Evolutionary conservation across 805 yeast species (phyloP), one percentile per base, ranked within the genome.

Genomic region (Cyberlindnera maritima): DNA sequence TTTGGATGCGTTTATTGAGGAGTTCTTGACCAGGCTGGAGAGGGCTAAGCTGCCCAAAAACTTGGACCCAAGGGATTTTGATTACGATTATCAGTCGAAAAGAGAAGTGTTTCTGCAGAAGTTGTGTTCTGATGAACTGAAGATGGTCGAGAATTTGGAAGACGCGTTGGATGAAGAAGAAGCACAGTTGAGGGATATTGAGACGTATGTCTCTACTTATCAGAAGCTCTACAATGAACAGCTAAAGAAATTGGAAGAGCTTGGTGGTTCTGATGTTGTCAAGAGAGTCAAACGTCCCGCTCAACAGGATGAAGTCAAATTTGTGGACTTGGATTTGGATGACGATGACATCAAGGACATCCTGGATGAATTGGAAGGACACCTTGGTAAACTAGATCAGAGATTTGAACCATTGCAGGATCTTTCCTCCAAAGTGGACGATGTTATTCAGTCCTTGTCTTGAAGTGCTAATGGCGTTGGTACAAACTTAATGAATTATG

Each of bases 11-110:
- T 53, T 55, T 41, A 50, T 55, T 8, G 40, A 42, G 2, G 46
- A 46, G 10, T 53, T 54, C 25, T 26, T 47, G 10, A 14, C 31
- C 2, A 45, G 52, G 17, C n/a, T 57, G 8, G 9, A 23, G 0
- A 48, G 42, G 31, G 33, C 55, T 2, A 50, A 44, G 28, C 37
- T 60, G 5, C 64, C 64, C 3, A 42, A 34, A 32, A 38, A 38
- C 1, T 13, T 50, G 14, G 43, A 52, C 23, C 33, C 29, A 2
- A 28, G 45, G 4, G 63, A 60, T 36, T 50, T 51, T 25, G 54
- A 59, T 37, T 35, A 50, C 18, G 61, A 55, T 37, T 54, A 51
- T 38, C 61, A 56, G 31, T 12, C 47, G 9, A 51, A 51, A 35
- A 56, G 58, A 19, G 36, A 52, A 15, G 28, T 37, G 8, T 57